Base-by-base conservation (phyloP, 345 rosid genomes). In the Eucalyptus viminalis region DNA sequence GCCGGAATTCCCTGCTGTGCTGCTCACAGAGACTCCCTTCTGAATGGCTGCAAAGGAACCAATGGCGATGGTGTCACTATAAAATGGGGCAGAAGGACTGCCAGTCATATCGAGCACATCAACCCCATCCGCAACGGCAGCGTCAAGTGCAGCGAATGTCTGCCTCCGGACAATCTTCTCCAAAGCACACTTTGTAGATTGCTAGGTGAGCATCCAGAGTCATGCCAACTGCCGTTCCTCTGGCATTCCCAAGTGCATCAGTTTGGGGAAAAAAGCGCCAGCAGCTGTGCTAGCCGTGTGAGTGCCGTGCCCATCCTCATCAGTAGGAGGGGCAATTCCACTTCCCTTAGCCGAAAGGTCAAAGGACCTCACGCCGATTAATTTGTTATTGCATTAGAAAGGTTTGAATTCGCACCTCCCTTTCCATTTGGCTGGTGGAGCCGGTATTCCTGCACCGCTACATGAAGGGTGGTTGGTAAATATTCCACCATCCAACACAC, bases 271-370 rank as follows among this genome's bases (percentile, higher is more conserved):
- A 95, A 90, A 90, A 49, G 86, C 29, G 1, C 95, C 95, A 24
- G 94, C 92, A 13, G 95, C 93, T 4, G 95, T 95, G 80, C 95
- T 89, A 76, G 95, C 92, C 9, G 94, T 94, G 89, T 94, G 95
- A 8, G 95, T 95, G 31, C 96, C 94, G 81, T 95, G 97, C 10
- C 95, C 94, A 49, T 94, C 94, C 9, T 93, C 90, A 87, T 94
- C 95, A 86, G 80, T 56, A 13, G 96, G 96, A 40, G 92, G 91
- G 44, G 54, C 86, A 40, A 58, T 69, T 60, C 37, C 76, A 53
- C 89, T 53, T 87, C 91, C 88, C 27, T 69, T 49, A 34, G 90
- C 89, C 9, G 91, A 94, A 16, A 88, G 49, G 81, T 88, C 62
- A 87, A 92, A 93, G 50, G 92, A 89, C 86, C 96, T 92, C 29